phyloP scores from a whole-genome alignment of 768 basidiomycete genomes.

The Lactarius akahatsu region DNA sequence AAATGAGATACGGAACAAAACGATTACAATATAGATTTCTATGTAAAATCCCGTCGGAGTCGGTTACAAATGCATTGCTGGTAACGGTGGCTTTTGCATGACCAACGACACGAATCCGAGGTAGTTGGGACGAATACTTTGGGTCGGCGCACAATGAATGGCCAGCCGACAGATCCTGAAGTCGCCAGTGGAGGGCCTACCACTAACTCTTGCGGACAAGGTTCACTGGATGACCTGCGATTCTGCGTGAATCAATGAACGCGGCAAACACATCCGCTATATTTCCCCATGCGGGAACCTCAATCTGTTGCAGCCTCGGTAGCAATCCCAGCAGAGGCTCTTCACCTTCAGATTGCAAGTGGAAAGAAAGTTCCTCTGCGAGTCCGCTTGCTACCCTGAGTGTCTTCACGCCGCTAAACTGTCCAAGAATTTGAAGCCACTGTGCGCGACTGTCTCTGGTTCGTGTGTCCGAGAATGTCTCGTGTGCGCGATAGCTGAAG shows the following conservation, averaged over 20 bases:
- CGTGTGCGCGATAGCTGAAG: not conserved
- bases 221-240: not conserved
- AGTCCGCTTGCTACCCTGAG: not conserved
- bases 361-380: not conserved
- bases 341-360: not conserved
- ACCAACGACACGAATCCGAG: not conserved
- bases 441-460: not conserved
- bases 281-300: not conserved
- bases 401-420: not conserved
- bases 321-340: not conserved
- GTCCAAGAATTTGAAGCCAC: conserved; percentile 1
- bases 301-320: not conserved
- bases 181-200: not conserved
- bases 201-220: not conserved
- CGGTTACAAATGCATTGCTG: not conserved
- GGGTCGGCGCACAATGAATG: too few relatives aligned
- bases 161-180: not conserved
- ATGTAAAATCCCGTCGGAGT: not conserved
- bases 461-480: not conserved
- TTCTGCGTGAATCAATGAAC: conserved; percentile 2
- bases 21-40: not conserved
- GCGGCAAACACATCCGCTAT: not conserved
- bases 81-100: not conserved
- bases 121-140: not conserved
- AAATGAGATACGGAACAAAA: not conserved